Conservation (phyloP, 495 filamentous ascomycete species). For the Parathielavia hyrcaniae region DNA sequence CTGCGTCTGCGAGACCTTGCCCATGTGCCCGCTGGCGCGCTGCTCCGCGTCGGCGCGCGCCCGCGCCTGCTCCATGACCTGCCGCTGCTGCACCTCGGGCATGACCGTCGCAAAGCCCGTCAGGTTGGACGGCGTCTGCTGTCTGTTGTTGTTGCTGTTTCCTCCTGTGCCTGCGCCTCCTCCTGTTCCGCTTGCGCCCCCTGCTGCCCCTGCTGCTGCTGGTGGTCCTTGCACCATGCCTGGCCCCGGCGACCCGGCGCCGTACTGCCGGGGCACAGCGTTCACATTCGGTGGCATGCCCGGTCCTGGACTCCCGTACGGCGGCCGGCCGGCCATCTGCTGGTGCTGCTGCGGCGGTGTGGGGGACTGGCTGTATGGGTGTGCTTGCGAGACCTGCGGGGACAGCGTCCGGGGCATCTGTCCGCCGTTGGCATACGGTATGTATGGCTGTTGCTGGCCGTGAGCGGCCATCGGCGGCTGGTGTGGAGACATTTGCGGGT, state of each 20-base stretch:
- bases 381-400: conserved; percentile 30
- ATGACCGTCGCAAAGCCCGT: conserved; percentile 37
- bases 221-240: conserved; percentile 18
- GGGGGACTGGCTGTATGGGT: conserved; percentile 30
- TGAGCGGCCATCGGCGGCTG: conserved; percentile 20
- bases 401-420: conserved; percentile 33
- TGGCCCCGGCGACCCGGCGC: conserved; percentile 11
- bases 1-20: conserved; percentile 27
- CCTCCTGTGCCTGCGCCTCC: conserved; percentile 6
- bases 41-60: conserved; percentile 41
- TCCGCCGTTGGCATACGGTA: conserved; percentile 32
- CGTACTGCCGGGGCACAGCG: conserved; percentile 27
- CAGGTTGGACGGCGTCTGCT: conserved; percentile 16
- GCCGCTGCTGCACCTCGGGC: conserved; percentile 34
- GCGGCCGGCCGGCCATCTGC: conserved; percentile 23
- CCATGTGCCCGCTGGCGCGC: conserved; percentile 32
- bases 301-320: conserved; percentile 25
- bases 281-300: conserved; percentile 29
- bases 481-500: conserved; percentile 30
- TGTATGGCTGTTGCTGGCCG: conserved; percentile 24
- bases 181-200: conserved; percentile 19
- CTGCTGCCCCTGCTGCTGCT: conserved; percentile 1
- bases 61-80: conserved; percentile 42
- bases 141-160: conserved; percentile 6
- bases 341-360: conserved; percentile 31